Conservation (phyloP, 2,329 filamentous ascomycete genomes). For the Erysiphe neolycopersici region DNA sequence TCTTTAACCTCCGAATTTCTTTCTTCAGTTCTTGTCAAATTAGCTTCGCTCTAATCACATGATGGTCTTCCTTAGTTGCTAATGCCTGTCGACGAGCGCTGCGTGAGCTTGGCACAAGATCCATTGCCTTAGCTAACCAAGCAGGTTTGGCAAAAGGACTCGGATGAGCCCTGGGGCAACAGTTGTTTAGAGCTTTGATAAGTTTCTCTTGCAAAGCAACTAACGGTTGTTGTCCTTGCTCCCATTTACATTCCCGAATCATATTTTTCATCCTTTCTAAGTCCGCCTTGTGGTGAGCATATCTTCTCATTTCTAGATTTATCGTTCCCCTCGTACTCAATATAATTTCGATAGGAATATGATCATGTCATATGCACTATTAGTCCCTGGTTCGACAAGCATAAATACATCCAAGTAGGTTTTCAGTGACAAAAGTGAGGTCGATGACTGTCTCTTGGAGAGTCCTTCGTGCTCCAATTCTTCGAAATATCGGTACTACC, state of each 20-base stretch:
- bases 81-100: not conserved
- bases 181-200: not conserved
- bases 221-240: not conserved
- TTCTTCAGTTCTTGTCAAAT: not conserved
- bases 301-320: not conserved
- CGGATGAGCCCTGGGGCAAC: not conserved
- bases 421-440: not conserved
- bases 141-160: not conserved
- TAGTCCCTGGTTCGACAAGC: not conserved
- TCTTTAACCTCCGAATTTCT: not conserved
- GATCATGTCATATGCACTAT: not conserved
- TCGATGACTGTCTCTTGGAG: not conserved
- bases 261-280: not conserved
- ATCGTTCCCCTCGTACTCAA: not conserved
- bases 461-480: not conserved
- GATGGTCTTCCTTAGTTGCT: not conserved
- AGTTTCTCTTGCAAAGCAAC: not conserved
- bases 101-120: not conserved
- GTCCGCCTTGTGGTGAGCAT: not conserved
- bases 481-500: not conserved
- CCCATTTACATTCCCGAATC: not conserved
- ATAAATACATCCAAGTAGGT: not conserved
- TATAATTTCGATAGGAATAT: not conserved
- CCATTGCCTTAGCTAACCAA: not conserved
- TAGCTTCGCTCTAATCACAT: not conserved